Evolutionary conservation across 2,329 filamentous ascomycete species (phyloP), one percentile per base, ranked within the genome.

Genomic region (Chaetomium sp.): DNA sequence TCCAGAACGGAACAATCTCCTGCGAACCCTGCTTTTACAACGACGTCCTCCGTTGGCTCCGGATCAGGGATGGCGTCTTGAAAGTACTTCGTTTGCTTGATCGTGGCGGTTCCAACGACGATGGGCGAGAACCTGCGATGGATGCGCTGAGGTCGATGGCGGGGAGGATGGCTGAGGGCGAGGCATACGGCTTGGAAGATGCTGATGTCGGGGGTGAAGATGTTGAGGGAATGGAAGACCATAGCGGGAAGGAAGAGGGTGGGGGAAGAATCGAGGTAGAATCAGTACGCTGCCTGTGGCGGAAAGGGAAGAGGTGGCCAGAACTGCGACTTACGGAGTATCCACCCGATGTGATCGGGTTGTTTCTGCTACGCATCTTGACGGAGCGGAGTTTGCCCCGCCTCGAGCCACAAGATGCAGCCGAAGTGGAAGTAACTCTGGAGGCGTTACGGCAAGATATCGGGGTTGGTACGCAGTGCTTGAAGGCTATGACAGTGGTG

Each of bases 1-100:
- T 46, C 1, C 37, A 36, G 8, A 32, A 2, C 3, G 57, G 57
- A 0, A 55, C 6, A 10, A 43, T 61, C 45, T 55, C 52, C 40
- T 61, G 59, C 49, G 54, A 60, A 27, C 19, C 38, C 3, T 60
- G 59, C 43, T 60, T 61, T 49, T 58, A 47, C 14, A 33, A 56
- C n/a, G 59, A 61, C 8, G 32, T 55, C 8, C 46, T 49, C 6
- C 48, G 55, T 6, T 59, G 55, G 54, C 5, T 49, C 3, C 37
- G 49, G 7, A 38, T 57, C 6, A 53, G 55, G 11, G 53, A 56
- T 27, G 33, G 36, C 8, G 43, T 53, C 8, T 3, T 56, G 2
- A 12, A 14, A 2, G 19, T 48, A 7, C 42, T 61, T 34, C 6
- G 10, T 5, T 19, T 60, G n/a, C 47, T 61, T 0, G 59, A 57